phyloP scores from a whole-genome alignment of 2,329 filamentous ascomycete species.

The Calonectria hongkongensis region DNA sequence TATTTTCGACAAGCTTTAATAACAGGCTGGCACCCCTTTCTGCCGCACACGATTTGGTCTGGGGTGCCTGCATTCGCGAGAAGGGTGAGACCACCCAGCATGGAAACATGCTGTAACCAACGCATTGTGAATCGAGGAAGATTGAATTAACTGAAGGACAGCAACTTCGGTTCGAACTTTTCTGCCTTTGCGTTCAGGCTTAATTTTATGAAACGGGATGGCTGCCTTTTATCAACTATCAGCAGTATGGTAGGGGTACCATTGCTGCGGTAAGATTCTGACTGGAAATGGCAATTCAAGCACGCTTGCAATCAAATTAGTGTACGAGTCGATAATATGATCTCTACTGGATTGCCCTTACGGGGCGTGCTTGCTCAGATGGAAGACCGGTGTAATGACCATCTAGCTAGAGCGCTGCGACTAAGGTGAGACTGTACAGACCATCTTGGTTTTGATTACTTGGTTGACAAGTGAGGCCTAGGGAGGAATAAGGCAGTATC shows the following conservation, averaged over 20 bases:
- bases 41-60: not conserved
- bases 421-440: no score
- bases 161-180: not conserved
- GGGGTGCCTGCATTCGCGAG: not conserved
- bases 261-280: not conserved
- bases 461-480: no score
- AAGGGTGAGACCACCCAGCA: not conserved
- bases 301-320: not conserved
- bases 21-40: not conserved
- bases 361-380: no score
- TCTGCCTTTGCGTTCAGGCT: not conserved
- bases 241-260: not conserved
- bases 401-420: no score
- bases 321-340: no score
- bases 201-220: not conserved
- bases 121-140: not conserved
- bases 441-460: no score
- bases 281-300: not conserved
- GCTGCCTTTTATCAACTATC: not conserved
- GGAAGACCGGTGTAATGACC: no score
- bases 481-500: no score
- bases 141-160: not conserved
- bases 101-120: not conserved
- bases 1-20: not conserved
- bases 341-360: no score